Percentiles rank a stretch among this genome's conserved stretches.
phyloP scores from a whole-genome alignment of 2,329 filamentous ascomycete genomes.

The Capronia americana region DNA sequence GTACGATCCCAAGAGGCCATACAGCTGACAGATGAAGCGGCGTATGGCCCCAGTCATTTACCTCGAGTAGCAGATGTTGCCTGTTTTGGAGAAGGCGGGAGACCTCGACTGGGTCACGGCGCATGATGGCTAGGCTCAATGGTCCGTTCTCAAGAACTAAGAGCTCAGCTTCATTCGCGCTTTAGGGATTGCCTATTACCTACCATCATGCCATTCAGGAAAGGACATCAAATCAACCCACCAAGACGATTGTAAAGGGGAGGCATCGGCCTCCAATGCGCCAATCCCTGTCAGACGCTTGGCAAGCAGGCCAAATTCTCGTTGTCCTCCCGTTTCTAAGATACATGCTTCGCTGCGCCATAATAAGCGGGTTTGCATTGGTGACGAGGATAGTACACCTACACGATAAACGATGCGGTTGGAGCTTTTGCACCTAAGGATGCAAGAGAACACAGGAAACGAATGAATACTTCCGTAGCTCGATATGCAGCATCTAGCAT shows the following conservation, averaged over 20 bases:
- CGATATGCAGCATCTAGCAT: not conserved
- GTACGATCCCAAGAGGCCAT: conserved; percentile 9
- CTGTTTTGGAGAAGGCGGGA: conserved; percentile 1
- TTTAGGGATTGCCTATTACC: not conserved
- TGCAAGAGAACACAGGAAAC: not conserved
- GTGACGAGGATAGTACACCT: not conserved
- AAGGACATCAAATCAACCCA: not conserved
- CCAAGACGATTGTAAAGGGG: not conserved
- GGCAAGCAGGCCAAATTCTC: not conserved
- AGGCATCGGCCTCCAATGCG: not conserved
- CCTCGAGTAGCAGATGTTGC: not conserved
- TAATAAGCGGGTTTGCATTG: not conserved
- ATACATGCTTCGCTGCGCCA: not conserved
- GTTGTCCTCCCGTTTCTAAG: not conserved
- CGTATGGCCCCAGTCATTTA: conserved; percentile 8
- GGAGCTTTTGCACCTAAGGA: not conserved
- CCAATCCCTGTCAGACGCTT: not conserved
- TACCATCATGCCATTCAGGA: conserved; percentile 9
- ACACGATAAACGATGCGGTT: not conserved
- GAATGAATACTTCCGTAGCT: not conserved
- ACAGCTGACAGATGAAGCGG: conserved; percentile 6
- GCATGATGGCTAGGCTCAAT: conserved; percentile 1
- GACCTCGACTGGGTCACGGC: not conserved
- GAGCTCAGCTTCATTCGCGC: not conserved
- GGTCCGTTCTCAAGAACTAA: conserved; percentile 12